phyloP scores from a whole-genome alignment of 1,139 yeast genomes.

The Debaryomyces sp. region DNA sequence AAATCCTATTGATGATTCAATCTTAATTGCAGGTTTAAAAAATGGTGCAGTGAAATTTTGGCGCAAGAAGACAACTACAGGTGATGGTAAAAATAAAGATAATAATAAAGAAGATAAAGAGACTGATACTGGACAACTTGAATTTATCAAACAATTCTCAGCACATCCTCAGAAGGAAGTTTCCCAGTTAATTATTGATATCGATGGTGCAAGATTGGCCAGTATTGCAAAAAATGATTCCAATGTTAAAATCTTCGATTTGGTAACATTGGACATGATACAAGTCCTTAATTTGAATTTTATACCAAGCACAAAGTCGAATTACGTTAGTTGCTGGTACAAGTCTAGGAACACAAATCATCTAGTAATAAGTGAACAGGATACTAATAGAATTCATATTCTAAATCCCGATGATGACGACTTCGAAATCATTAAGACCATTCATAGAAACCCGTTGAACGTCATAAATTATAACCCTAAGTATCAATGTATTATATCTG shows the following conservation, averaged over 20 bases:
- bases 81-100: background rate
- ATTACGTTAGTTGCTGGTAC: constrained; percentile 23
- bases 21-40: constrained; percentile 36
- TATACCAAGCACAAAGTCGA: constrained; percentile 19
- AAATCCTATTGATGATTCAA: constrained; percentile 8
- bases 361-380: constrained; percentile 26
- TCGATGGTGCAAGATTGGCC: constrained; percentile 27
- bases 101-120: background rate
- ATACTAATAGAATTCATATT: constrained; percentile 18
- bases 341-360: constrained; percentile 14
- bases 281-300: constrained; percentile 29
- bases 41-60: constrained; percentile 49
- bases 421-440: constrained; percentile 13
- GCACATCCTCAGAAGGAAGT: constrained; percentile 28
- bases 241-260: constrained; percentile 40
- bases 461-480: constrained; percentile 29
- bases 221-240: constrained; percentile 31
- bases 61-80: constrained; percentile 20
- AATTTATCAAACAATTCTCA: constrained; percentile 37
- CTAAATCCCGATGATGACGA: constrained; percentile 26
- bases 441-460: constrained; percentile 32
- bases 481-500: constrained; percentile 37
- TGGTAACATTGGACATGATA: constrained; percentile 43
- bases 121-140: constrained; percentile 21
- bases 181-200: constrained; percentile 9